Conservation (phyloP, 2,329 filamentous ascomycete genomes). For the Sclerotinia minor region DNA sequence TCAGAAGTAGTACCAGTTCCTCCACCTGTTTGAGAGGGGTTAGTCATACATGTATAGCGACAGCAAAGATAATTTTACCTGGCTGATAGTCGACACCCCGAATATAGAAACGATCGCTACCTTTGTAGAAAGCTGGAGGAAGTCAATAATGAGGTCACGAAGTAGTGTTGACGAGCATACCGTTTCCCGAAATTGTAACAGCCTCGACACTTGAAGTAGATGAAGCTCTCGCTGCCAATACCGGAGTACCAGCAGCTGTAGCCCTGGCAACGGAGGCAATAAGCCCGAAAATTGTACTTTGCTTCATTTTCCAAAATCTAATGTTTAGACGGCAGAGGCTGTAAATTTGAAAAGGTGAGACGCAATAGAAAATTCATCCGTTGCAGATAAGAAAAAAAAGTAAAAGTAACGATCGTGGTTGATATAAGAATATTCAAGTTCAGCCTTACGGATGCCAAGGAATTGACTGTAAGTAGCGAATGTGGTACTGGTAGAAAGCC, state of each 20-base stretch:
- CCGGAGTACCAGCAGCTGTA: constrained; percentile 30
- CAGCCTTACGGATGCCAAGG: constrained; percentile 21
- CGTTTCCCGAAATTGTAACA: constrained; percentile 38
- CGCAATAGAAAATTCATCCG: not conserved
- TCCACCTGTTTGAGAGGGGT: constrained; percentile 25
- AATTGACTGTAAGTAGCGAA: constrained; percentile 17
- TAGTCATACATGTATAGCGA: not conserved
- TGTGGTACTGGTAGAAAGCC: constrained; percentile 2
- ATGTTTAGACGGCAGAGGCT: not conserved
- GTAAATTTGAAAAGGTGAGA: not conserved
- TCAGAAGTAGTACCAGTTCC: constrained; percentile 58
- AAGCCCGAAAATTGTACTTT: constrained; percentile 10
- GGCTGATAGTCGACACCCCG: constrained; percentile 64
- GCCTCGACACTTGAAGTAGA: constrained; percentile 30
- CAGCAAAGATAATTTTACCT: constrained; percentile 37
- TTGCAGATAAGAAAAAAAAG: not conserved
- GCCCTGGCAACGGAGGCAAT: constrained; percentile 17
- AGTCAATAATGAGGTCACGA: not conserved
- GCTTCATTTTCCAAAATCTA: constrained; percentile 25
- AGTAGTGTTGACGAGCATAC: constrained; percentile 24
- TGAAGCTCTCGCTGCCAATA: constrained; percentile 31
- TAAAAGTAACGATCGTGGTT: constrained; percentile 12
- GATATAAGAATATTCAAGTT: constrained; percentile 3
- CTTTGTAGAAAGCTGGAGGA: constrained; percentile 39
- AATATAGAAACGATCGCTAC: constrained; percentile 52